Conservation (phyloP, 352 stramenopile species). For the Globisporangium spinosum region DNA sequence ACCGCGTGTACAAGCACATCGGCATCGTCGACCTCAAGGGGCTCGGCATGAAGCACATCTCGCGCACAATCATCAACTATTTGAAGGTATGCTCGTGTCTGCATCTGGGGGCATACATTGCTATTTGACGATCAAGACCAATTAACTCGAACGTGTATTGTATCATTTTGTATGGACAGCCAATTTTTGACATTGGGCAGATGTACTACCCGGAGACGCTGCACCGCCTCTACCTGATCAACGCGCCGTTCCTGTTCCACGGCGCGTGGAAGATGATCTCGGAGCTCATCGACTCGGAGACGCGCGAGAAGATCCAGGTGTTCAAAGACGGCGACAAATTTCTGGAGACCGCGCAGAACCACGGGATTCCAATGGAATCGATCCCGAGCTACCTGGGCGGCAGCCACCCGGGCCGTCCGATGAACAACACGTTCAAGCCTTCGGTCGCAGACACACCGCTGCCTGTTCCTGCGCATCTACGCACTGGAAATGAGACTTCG, state of each 20-base stretch:
- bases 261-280: conserved; percentile 81
- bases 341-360: conserved; percentile 47
- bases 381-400: conserved; percentile 62
- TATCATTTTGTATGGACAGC: conserved; percentile 27
- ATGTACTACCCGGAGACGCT: conserved; percentile 82
- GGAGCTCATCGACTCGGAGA: conserved; percentile 63
- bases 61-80: conserved; percentile 48
- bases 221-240: conserved; percentile 74
- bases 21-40: conserved; percentile 77
- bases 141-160: neutral
- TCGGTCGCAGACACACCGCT: conserved; percentile 53
- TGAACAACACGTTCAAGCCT: conserved; percentile 69
- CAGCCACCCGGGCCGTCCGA: conserved; percentile 41
- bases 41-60: conserved; percentile 64
- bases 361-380: conserved; percentile 56
- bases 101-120: neutral
- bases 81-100: conserved; percentile 41
- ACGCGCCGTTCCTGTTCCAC: conserved; percentile 81
- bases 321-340: conserved; percentile 68
- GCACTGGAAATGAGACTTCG: neutral
- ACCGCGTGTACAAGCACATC: conserved; percentile 81
- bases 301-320: conserved; percentile 82
- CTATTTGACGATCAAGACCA: neutral
- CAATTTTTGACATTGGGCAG: conserved; percentile 77
- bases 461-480: conserved; percentile 25